phyloP scores from a whole-genome alignment of 176 grass and related monocot genomes.

The Avena sativa region DNA sequence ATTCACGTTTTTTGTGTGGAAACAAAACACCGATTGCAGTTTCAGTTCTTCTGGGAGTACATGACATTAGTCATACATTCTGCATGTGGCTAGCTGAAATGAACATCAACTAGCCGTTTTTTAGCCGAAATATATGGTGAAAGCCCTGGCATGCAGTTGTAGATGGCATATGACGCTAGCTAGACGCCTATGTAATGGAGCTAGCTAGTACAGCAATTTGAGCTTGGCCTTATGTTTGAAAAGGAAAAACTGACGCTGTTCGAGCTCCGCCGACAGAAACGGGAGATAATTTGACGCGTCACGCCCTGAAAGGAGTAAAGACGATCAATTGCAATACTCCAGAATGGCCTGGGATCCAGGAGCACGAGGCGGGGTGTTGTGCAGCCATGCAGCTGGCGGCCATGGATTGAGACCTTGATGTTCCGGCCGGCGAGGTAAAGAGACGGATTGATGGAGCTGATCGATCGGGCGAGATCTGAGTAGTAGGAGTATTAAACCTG shows the following conservation, averaged over 20 bases:
- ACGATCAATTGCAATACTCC: background rate
- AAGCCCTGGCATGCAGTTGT: too few relatives aligned
- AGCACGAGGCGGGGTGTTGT: background rate
- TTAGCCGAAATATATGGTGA: too few relatives aligned
- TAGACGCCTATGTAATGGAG: too few relatives aligned
- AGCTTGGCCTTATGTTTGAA: background rate
- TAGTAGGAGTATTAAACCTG: background rate
- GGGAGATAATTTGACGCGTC: background rate
- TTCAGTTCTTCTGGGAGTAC: background rate
- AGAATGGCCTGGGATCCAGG: background rate
- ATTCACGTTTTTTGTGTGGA: background rate
- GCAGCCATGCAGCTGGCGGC: constrained; percentile 9
- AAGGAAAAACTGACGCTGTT: background rate
- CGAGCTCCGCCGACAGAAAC: background rate
- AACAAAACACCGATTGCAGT: background rate
- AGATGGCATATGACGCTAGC: too few relatives aligned
- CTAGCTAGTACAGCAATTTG: background rate
- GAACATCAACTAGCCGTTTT: too few relatives aligned
- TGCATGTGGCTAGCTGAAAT: background rate
- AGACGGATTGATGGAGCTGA: constrained; percentile 19
- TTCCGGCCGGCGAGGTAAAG: background rate
- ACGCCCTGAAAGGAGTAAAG: background rate
- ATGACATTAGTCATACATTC: background rate
- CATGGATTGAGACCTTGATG: constrained; percentile 15
- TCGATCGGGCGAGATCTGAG: background rate